Base-by-base conservation (phyloP, 2,329 filamentous ascomycete species). In the Amphichorda felina region DNA sequence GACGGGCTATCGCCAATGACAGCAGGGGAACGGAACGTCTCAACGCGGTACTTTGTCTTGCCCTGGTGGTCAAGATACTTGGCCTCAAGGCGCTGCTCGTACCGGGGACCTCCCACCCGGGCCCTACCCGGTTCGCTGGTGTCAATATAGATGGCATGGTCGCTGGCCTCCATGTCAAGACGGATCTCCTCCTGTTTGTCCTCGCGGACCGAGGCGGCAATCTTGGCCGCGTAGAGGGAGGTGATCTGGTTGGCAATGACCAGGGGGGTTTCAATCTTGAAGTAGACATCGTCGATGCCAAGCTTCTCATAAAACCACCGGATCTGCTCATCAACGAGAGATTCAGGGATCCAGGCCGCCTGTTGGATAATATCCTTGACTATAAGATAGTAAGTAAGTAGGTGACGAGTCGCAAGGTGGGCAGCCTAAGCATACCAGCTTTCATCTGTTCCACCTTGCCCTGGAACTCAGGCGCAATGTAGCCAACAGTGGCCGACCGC, bases 71-170 rank as follows among this genome's bases (percentile, higher is more conserved):
- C 87, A 46, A 98, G 74, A 56, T 96, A 96, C 68, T 96, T 96
- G 58, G 80, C 73, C 63, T 96, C 91, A 41, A 98, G 84, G 41
- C 89, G 76, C 55, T 86, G 79, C 64, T 98, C 91, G 57, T 95
- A 98, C 40, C 80, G 74, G n/a, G 91, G 88, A 3, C 91, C 91
- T 36, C 72, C 65, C 16, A 83, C 66, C 32, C 79, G 72, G 40
- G 79, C 83, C 48, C 84, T 68, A 45, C 91, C 91, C 13, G 91
- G 89, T 53, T 81, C 82, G 59, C 88, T 95, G 37, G 91, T 98
- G 57, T 98, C 91, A 47, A 98, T 96, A 64, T 96, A 98, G 53
- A 96, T 93, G 40, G 91, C 91, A 54, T 96, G 91, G 56, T 96
- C 91, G 40, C 71, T 66, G 16, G 86, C 86, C 62, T 98, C 91